Evolutionary conservation across 164 flowering plant species (phyloP), one percentile per base, ranked within the genome.

Genomic region (Cinnamomum chago): DNA sequence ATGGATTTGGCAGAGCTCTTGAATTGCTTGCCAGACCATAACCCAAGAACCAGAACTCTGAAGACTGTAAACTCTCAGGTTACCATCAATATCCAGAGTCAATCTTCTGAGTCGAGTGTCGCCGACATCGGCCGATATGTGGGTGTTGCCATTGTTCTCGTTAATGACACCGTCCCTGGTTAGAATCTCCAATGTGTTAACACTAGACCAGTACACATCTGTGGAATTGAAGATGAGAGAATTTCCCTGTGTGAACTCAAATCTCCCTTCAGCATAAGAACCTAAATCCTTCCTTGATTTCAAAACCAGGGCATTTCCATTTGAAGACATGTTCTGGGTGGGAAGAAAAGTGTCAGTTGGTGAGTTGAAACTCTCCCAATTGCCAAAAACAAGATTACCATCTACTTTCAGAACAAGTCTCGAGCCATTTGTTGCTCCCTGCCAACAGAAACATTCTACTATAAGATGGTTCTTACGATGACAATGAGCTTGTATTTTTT

Each of bases 261-360:
- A 92, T 25, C 75, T 83, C 0, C 87, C 82, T 7, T 20, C 18
- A 3, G 47, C 50, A 47, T 74, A 74, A 30, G 69, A 47, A 47
- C 25, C 6, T 25, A 1, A n/a, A 30, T n/a, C 62, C 47, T 83
- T 88, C 4, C 68, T 60, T 10, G 92, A 85, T 35, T 35, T 35
- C 47, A 35, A 35, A 3, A 30, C 58, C 2, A 90, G 62, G 6
- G 1, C 15, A 0, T 82, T 80, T 2, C 75, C 78, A 25, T 73
- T 82, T 2, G n/a, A 10, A 9, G 3, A 15, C 5, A 84, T 70
- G 10, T 40, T 52, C 78, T 90, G 92, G 73, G 62, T 77, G 0
- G 92, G 88, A 25, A 90, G 77, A 62, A 85, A n/a, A 0, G 95
- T 89, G 62, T 90, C 82, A 0, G 88, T 88, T 0, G 93, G 93